phyloP scores from a whole-genome alignment of 2,329 filamentous ascomycete genomes.

The Phaeomoniella chlamydospora region DNA sequence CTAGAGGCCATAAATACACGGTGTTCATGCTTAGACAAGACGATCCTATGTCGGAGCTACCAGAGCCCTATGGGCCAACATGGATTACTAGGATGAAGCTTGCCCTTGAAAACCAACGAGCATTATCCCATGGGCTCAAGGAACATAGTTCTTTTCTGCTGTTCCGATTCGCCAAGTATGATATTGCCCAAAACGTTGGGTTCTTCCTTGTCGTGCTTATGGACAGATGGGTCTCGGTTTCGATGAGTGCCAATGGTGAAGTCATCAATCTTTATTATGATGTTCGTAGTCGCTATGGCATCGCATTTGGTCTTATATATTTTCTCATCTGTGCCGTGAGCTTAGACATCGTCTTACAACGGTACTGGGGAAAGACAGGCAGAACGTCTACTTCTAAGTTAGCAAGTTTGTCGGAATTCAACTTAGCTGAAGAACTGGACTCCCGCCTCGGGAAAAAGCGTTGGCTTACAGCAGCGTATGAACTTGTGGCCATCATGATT shows the following conservation, averaged over 20 bases:
- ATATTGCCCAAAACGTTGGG: constrained; percentile 21
- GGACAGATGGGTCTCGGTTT: constrained; percentile 23
- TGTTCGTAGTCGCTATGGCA: constrained; percentile 9
- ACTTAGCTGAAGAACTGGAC: constrained; percentile 2
- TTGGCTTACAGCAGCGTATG: constrained; percentile 13
- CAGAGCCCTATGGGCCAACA: constrained; percentile 17
- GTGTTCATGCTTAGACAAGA: background rate
- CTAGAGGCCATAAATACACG: background rate
- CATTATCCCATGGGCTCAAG: constrained; percentile 20
- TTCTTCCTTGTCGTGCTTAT: constrained; percentile 24
- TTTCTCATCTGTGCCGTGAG: constrained; percentile 24
- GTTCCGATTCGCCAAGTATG: constrained; percentile 20
- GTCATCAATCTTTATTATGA: background rate
- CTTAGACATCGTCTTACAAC: constrained; percentile 21
- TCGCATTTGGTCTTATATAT: constrained; percentile 22
- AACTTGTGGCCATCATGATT: constrained; percentile 16
- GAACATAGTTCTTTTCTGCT: constrained; percentile 24
- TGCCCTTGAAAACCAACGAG: constrained; percentile 18
- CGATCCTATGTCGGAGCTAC: constrained; percentile 8
- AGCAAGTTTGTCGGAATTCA: constrained; percentile 4
- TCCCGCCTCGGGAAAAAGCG: constrained; percentile 11
- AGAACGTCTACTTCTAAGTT: constrained; percentile 19
- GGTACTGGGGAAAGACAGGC: constrained; percentile 17
- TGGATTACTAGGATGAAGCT: constrained; percentile 22
- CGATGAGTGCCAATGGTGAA: background rate